phyloP scores from a whole-genome alignment of 2,329 filamentous ascomycete genomes.

The Alternaria hordeiaustralica region DNA sequence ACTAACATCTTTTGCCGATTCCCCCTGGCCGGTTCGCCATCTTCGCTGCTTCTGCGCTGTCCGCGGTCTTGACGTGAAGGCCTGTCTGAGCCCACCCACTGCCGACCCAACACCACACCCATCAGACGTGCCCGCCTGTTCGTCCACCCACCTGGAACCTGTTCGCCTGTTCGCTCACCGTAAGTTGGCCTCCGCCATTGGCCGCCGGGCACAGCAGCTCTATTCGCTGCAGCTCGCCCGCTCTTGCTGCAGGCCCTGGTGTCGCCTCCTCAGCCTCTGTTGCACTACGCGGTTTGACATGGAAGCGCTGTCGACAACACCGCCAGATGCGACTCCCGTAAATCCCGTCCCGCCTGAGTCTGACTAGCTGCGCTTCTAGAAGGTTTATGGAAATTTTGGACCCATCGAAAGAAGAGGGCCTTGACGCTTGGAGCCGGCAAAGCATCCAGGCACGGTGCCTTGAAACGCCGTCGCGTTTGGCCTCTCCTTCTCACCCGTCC shows the following conservation, averaged over 20 bases:
- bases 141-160: conserved; percentile 11
- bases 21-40: background rate
- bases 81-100: background rate
- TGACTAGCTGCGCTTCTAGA: conserved; percentile 49
- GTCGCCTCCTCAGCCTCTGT: conserved; percentile 21
- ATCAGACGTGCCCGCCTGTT: conserved; percentile 12
- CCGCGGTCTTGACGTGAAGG: background rate
- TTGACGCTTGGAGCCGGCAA: conserved; percentile 25
- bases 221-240: conserved; percentile 11
- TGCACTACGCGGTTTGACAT: conserved; percentile 33
- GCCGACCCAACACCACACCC: background rate
- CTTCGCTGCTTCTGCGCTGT: background rate
- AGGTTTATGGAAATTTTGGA: conserved; percentile 44
- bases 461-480: conserved; percentile 35
- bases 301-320: conserved; percentile 23
- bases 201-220: conserved; percentile 14
- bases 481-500: conserved; percentile 13
- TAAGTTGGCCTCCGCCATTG: conserved; percentile 11
- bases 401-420: conserved; percentile 24
- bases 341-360: conserved; percentile 30
- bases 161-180: conserved; percentile 9
- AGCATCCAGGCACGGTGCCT: conserved; percentile 13
- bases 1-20: conserved; percentile 1
- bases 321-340: conserved; percentile 32
- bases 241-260: conserved; percentile 3